Evolutionary conservation across 805 yeast species (phyloP), one percentile per base, ranked within the genome.

Genomic region (Kodamaea laetipori): DNA sequence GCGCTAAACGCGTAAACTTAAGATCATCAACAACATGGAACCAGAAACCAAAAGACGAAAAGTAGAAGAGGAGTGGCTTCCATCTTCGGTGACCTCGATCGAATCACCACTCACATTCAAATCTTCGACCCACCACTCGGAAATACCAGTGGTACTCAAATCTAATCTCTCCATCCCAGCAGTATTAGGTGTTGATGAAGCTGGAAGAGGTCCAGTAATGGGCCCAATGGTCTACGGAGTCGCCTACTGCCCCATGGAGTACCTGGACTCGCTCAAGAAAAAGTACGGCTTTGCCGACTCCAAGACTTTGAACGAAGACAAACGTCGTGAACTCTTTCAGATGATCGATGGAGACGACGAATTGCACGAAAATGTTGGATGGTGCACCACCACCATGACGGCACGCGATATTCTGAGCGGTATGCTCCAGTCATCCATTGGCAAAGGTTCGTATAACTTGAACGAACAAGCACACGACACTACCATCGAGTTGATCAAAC

Each of bases 161-260:
- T 56, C 56, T 9, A 49, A 66, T 31, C 66, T 70, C 1, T 45
- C 52, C 1, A 68, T 63, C 9, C 69, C 75, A 0, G 75, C 82
- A 1, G 73, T 82, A 6, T 64, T 94, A 8, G 99, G 99, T 1
- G 96, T 94, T 1, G 99, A 94, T 63, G 99, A 94, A 61, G 99
- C 99, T 0, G 99, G 99, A 1, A 75, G 99, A 52, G 99, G 99
- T 0, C 99, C 99, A 0, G 97, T 95, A 0, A 56, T 95, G 31
- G 99, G 99, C 0, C 95, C 98, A 0, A 94, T 94, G 99, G 99
- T 94, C 1, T 94, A 94, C 58, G 96, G 96, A 3, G 71, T 89
- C 5, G 82, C 94, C 3, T 94, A 89, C 58, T 83, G 95, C 49
- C 64, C 82, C 9, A 72, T 75, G 37, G 61, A 67, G 0, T 86